phyloP scores from a whole-genome alignment of 768 basidiomycete genomes.

The Rhodotorula graminis region DNA sequence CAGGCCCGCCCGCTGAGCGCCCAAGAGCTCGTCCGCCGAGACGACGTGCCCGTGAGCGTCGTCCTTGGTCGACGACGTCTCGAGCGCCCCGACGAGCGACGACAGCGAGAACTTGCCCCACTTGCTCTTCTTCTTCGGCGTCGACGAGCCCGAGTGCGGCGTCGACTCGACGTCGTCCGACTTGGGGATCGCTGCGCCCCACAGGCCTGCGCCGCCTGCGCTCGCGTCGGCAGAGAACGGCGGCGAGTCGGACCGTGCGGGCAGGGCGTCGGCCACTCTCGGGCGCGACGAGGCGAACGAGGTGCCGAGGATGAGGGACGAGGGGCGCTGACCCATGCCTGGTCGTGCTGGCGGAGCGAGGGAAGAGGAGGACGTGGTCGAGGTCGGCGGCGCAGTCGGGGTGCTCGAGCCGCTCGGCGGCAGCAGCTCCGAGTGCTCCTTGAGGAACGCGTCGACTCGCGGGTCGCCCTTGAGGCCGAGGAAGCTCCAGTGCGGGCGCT shows the following conservation, averaged over 20 bases:
- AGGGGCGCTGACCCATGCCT: background rate
- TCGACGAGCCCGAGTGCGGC: no score
- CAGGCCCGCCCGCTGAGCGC: background rate
- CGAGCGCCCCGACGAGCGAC: constrained; percentile 8
- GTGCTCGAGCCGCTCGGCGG: background rate
- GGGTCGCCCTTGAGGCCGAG: constrained; percentile 24
- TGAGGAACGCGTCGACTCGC: constrained; percentile 16
- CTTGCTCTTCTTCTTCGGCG: constrained; percentile 15
- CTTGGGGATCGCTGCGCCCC: background rate
- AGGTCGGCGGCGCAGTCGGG: background rate
- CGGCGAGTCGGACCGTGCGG: background rate
- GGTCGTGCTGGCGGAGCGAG: background rate
- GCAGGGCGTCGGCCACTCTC: background rate
- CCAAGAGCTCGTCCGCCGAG: background rate
- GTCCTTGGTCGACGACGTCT: background rate
- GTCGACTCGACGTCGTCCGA: background rate
- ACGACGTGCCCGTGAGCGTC: constrained; percentile 4
- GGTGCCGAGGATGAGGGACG: background rate
- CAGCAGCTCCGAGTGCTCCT: constrained; percentile 12
- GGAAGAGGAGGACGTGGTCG: background rate
- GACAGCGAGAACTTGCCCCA: constrained; percentile 18
- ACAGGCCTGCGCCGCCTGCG: background rate
- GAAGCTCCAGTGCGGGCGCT: constrained; percentile 37
- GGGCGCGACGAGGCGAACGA: background rate
- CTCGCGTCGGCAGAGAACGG: background rate